Evolutionary conservation across 2,329 filamentous ascomycete genomes (phyloP).

Genomic region (Sphaceloma murrayae): DNA sequence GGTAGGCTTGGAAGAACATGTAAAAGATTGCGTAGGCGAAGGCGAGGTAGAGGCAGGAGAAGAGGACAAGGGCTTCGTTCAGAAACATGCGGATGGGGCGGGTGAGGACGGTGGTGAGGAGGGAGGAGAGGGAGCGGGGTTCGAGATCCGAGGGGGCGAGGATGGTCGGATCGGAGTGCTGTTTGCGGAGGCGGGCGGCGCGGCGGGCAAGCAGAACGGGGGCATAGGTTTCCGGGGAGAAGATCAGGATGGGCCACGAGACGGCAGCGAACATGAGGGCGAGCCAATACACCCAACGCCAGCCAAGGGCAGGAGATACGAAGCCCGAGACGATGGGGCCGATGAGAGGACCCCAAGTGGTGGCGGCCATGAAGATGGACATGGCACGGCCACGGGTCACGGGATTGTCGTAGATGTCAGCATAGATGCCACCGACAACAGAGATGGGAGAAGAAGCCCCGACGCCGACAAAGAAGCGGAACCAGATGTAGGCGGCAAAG

Average conservation of each 20-base stretch:
- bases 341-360: conserved; percentile 56
- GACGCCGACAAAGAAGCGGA: conserved; percentile 37
- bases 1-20: conserved; percentile 70
- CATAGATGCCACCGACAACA: conserved; percentile 52
- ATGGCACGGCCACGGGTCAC: conserved; percentile 50
- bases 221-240: conserved; percentile 40
- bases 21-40: conserved; percentile 55
- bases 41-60: conserved; percentile 60
- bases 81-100: conserved; percentile 64
- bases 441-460: conserved; percentile 44
- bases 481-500: conserved; percentile 36
- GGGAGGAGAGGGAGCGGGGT: conserved; percentile 46
- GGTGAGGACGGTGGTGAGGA: conserved; percentile 60
- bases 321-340: conserved; percentile 58
- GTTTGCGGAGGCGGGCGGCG: conserved; percentile 49
- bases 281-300: conserved; percentile 33
- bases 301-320: conserved; percentile 44
- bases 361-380: conserved; percentile 56
- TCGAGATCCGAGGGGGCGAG: conserved; percentile 57
- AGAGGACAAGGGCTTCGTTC: conserved; percentile 64
- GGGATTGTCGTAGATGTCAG: conserved; percentile 54
- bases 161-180: conserved; percentile 43
- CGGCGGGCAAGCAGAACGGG: conserved; percentile 33
- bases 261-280: conserved; percentile 17
- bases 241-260: conserved; percentile 25